Conservation (phyloP, 257 asterid species). For the Nicotiana tomentosiformis region DNA sequence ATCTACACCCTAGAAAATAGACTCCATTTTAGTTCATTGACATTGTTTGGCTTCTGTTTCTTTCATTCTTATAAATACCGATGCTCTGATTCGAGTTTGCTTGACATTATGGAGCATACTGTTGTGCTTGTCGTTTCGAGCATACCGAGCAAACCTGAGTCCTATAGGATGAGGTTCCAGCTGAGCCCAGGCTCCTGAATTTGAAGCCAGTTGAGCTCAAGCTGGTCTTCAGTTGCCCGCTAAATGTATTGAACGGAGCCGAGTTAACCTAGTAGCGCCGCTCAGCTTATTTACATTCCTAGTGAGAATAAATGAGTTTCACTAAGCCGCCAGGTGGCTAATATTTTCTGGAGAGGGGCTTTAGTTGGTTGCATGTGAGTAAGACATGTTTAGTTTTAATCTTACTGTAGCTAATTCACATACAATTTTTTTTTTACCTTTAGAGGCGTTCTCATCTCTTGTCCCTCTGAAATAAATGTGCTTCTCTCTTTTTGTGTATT, state of each 20-base stretch:
- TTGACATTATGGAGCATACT: background rate
- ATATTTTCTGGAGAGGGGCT: too few species aligned
- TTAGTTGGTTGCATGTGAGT: too few species aligned
- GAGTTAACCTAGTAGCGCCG: background rate
- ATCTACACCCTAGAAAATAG: background rate
- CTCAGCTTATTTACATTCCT: background rate
- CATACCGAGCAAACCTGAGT: background rate
- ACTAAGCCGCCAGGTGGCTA: background rate
- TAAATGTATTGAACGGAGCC: background rate
- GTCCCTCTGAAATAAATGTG: background rate
- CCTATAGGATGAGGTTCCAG: background rate
- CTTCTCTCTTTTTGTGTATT: background rate
- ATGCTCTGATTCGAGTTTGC: background rate
- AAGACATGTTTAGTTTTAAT: too few species aligned
- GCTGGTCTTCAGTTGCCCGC: background rate
- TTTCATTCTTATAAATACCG: background rate
- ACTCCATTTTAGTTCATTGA: background rate
- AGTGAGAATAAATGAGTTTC: background rate
- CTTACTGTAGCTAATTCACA: background rate
- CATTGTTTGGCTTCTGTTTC: background rate
- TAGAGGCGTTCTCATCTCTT: constrained; percentile 4
- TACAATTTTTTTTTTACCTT: background rate
- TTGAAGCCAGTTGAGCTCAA: background rate
- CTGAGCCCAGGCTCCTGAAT: background rate
- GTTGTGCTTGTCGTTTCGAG: background rate